Evolutionary conservation across 805 yeast species (phyloP), one percentile per base, ranked within the genome.

Genomic region (Lachancea thermotolerans): DNA sequence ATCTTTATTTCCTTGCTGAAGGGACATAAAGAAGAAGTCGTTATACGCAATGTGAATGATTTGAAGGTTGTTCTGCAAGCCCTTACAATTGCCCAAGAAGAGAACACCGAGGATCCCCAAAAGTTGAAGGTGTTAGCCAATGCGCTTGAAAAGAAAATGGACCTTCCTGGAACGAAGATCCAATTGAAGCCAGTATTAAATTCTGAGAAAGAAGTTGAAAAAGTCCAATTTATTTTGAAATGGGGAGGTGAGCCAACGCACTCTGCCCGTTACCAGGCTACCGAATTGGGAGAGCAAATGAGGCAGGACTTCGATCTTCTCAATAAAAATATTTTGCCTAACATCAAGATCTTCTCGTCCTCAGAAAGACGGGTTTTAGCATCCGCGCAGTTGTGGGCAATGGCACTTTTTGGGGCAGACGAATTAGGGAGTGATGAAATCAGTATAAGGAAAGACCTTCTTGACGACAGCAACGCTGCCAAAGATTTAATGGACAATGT

Each of bases 231-330:
- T 51, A 95, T 93, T 50, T 72, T 93, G 56, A 93, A 93, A 64
- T 93, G 99, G 99, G 99, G 99, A 56, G 99, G 99, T 51, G 99
- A 93, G 65, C 97, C 99, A 5, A 93, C 99, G 1, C 99, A 93
- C 64, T 89, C 97, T 10, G 97, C 98, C 2, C 78, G 82, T 51
- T 85, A 88, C 62, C 99, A 93, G 68, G 95, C 96, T 1, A 77
- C 82, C 27, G 99, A 93, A 65, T 78, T 93, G 15, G 99, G 99
- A 43, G 98, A 91, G 60, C 96, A 90, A 66, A 76, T 85, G 69
- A 81, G 99, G 58, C 96, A 91, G 62, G 95, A 93, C 64, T 77
- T 89, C 55, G 82, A 86, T 59, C 73, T 93, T 48, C 72, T 93
- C 60, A 93, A 93, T 65, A 81, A 85, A 50, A 84, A 82, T 34